phyloP scores from a whole-genome alignment of 2,329 filamentous ascomycete species.

The Coleophoma cylindrospora region DNA sequence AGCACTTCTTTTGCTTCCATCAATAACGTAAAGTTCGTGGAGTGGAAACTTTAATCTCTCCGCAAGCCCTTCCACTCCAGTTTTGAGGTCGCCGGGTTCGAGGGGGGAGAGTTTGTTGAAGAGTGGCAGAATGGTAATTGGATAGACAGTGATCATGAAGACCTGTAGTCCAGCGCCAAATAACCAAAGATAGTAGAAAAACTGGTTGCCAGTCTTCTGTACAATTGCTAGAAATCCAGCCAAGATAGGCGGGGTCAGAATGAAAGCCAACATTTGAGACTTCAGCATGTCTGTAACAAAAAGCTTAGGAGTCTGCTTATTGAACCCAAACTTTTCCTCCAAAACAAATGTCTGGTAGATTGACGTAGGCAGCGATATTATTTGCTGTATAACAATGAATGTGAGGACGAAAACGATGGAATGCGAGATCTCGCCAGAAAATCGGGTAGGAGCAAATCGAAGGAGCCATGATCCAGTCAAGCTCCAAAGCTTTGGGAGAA shows the following conservation, averaged over 20 bases:
- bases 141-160: conserved; percentile 94
- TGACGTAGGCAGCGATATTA: conserved; percentile 72
- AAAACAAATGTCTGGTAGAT: conserved; percentile 95
- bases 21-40: conserved; percentile 89
- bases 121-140: conserved; percentile 85
- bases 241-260: conserved; percentile 80
- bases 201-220: conserved; percentile 85
- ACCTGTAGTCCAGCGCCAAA: conserved; percentile 87
- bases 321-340: conserved; percentile 97
- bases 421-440: conserved; percentile 89
- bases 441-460: conserved; percentile 68
- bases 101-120: conserved; percentile 98
- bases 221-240: conserved; percentile 92
- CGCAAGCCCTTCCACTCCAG: conserved; percentile 78
- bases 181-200: conserved; percentile 98
- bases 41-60: conserved; percentile 85
- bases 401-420: conserved; percentile 87
- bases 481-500: conserved; percentile 87
- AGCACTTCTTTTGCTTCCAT: conserved; percentile 81
- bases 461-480: conserved; percentile 72
- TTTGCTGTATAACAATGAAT: conserved; percentile 77
- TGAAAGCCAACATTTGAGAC: conserved; percentile 74
- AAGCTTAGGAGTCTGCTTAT: conserved; percentile 89
- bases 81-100: conserved; percentile 81
- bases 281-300: conserved; percentile 92